These are phyloP conservation scores for Leptoxyphium fumago DNA, from an alignment of 2,329 filamentous ascomycete genomes.

Conservation along the genomic window DNA sequence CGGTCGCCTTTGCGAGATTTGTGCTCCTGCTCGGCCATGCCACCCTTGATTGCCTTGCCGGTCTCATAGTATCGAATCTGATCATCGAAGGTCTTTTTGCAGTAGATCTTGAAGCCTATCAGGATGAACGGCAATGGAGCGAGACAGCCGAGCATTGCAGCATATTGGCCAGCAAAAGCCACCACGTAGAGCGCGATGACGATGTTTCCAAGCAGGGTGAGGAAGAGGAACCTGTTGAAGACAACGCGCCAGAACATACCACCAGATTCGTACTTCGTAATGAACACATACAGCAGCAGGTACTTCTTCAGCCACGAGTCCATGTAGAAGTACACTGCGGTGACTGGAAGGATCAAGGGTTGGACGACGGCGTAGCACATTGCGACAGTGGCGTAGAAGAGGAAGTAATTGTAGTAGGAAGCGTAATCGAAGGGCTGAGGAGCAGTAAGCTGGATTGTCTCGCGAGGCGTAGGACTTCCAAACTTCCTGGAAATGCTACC, in stretches of 20 bases:
- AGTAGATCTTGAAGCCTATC: constrained; percentile 76
- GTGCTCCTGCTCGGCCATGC: constrained; percentile 20
- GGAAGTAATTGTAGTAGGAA: constrained; percentile 94
- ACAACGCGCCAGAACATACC: constrained; percentile 83
- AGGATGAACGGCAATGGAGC: constrained; percentile 62
- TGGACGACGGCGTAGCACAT: constrained; percentile 75
- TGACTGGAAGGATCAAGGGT: constrained; percentile 72
- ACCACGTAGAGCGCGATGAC: constrained; percentile 65
- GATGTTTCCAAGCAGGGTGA: constrained; percentile 60
- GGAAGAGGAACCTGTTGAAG: constrained; percentile 86
- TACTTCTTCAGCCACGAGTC: constrained; percentile 94
- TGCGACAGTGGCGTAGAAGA: constrained; percentile 84
- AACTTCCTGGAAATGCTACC: constrained; percentile 77
- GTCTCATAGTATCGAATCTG: constrained; percentile 70
- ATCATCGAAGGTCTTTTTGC: constrained; percentile 58
- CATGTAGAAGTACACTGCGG: constrained; percentile 75
- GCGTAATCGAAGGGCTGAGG: constrained; percentile 90
- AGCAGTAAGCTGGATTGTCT: constrained; percentile 83
- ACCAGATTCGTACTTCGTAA: constrained; percentile 92
- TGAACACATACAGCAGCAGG: constrained; percentile 74
- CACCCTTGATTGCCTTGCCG: constrained; percentile 35
- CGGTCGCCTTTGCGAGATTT: constrained; percentile 43
- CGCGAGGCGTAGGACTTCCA: constrained; percentile 71
- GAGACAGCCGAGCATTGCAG: constrained; percentile 49
- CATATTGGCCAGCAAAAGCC: constrained; percentile 36